A percentile compares a stretch with the other conserved stretches of the same genome.
phyloP scores from a whole-genome alignment of 225 moss, liverwort and hornwort species.

The Pseudoscleropodium purum region DNA sequence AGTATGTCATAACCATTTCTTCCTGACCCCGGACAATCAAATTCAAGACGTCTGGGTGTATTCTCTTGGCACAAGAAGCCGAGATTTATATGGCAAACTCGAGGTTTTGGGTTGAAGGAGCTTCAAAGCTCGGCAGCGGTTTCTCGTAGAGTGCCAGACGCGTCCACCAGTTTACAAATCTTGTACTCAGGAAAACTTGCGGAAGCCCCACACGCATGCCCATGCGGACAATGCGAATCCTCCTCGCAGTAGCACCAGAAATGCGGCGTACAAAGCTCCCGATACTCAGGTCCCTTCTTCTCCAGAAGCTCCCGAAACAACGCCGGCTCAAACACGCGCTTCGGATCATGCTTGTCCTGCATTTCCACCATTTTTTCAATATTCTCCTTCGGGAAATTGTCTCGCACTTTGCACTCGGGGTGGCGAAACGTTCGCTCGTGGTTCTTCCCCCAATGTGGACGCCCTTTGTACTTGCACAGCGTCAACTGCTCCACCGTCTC shows the following conservation, averaged over 20 bases:
- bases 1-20: not conserved
- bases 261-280: slow-evolving; percentile 12
- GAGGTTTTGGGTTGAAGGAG: not conserved
- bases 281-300: slow-evolving; percentile 28
- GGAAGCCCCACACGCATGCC: slow-evolving; percentile 21
- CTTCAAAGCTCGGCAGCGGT: not conserved
- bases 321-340: slow-evolving; percentile 35
- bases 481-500: slow-evolving; percentile 52
- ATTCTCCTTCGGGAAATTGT: slow-evolving; percentile 27
- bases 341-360: slow-evolving; percentile 35
- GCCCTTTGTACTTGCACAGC: slow-evolving; percentile 44
- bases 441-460: slow-evolving; percentile 63
- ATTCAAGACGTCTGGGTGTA: not conserved
- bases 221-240: slow-evolving; percentile 31
- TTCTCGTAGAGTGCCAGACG: not conserved
- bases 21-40: not conserved
- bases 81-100: not conserved
- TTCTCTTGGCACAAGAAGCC: not conserved
- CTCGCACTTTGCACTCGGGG: slow-evolving; percentile 36
- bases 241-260: slow-evolving; percentile 44
- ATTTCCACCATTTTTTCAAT: slow-evolving; percentile 11
- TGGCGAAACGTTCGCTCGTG: slow-evolving; percentile 29
- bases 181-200: slow-evolving; percentile 24
- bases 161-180: not conserved
- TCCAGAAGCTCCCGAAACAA: slow-evolving; percentile 24